Evolutionary conservation across 2,329 filamentous ascomycete genomes (phyloP).

Genomic region (Cladophialophora bantiana): DNA sequence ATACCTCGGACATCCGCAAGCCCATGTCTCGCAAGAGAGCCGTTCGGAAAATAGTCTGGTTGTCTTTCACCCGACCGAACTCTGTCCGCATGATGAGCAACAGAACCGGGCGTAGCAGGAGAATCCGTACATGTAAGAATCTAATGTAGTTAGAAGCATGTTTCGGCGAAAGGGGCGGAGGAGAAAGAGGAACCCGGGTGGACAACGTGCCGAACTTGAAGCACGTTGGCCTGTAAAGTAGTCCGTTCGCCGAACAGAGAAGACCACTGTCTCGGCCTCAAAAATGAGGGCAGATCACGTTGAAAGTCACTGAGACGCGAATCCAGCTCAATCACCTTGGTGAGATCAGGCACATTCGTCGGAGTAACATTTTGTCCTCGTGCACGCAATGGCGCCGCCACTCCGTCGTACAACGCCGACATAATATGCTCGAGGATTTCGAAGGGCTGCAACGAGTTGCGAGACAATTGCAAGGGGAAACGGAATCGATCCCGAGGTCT

Average conservation of each 20-base stretch:
- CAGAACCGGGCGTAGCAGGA: slow-evolving; percentile 24
- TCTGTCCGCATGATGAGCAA: background rate
- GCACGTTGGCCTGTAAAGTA: slow-evolving; percentile 12
- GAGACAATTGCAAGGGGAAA: slow-evolving; percentile 45
- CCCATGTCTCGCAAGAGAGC: background rate
- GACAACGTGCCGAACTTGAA: background rate
- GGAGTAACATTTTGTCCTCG: background rate
- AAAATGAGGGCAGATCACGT: background rate
- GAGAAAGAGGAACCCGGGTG: background rate
- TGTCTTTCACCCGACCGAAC: background rate
- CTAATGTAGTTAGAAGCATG: background rate
- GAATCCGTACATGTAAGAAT: slow-evolving; percentile 22
- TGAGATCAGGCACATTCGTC: background rate
- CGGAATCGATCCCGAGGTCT: slow-evolving; percentile 41
- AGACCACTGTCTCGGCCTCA: background rate
- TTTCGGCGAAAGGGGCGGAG: background rate
- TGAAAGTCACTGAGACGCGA: background rate
- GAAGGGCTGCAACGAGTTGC: slow-evolving; percentile 45
- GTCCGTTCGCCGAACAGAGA: too few relatives aligned
- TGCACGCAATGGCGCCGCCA: background rate
- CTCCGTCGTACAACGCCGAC: slow-evolving; percentile 25
- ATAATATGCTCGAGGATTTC: slow-evolving; percentile 48
- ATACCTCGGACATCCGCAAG: slow-evolving; percentile 44
- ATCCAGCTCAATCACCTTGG: slow-evolving; percentile 4
- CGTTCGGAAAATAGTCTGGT: background rate